Evolutionary conservation across 352 stramenopile species (phyloP), one percentile per base, ranked within the genome.

Genomic region (Phytophthora europaea): DNA sequence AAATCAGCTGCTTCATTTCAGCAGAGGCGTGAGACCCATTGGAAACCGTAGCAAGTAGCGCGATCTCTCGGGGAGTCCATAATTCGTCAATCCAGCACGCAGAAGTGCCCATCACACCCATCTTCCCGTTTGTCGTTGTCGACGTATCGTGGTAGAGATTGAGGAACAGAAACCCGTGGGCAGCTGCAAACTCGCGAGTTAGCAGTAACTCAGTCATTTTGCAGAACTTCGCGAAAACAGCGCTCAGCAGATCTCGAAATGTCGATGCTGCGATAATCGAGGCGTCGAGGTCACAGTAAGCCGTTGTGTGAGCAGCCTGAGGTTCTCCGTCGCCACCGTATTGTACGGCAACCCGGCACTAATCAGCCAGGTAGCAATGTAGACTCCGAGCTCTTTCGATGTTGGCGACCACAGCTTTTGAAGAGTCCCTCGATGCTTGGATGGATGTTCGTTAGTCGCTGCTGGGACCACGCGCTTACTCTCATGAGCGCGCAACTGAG

Each of bases 331-430:
- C 0, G 36, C 48, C 2, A 58, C 47, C 0, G 18, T 47, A n/a
- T 73, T 67, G 40, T 59, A 64, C 15, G 66, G 50, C 7, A 67
- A 23, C 2, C 51, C 51, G 20, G 51, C 58, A n/a, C 31, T 67
- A 20, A 63, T 54, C 12, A 67, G 28, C 33, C 59, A 67, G 7
- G 48, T 22, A 3, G 56, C 36, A 22, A 67, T 59, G n/a, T 52
- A 59, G 13, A 62, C 22, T 6, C 55, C 31, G 0, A 51, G 16
- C 10, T 66, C 23, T 4, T 31, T 23, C 34, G 52, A 26, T 4
- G 47, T 22, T 4, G 48, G 47, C 6, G 1, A 7, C 55, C 55
- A 72, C 8, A 61, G 20, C 18, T 66, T 65, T 12, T 61, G 34
- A 6, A 65, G 34, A 0, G 34, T 40, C 9, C 5, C 7, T 4